phyloP scores from a whole-genome alignment of 306 rosid genomes.

The Macrotyloma uniflorum region DNA sequence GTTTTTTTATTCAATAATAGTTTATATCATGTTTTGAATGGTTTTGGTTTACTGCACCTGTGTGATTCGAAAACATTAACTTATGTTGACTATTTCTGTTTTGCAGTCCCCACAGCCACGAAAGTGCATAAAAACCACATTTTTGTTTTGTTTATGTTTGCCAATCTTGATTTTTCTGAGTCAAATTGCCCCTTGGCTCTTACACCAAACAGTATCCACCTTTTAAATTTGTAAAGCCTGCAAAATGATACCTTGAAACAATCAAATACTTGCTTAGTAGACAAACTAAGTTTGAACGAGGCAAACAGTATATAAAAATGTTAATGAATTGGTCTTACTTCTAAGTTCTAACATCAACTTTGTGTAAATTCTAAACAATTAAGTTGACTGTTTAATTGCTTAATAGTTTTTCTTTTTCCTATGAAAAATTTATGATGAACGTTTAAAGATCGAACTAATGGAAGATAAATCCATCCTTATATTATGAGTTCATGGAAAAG shows the following conservation, averaged over 20 bases:
- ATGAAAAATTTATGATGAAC: neutral
- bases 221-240: neutral
- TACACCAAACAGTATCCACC: neutral
- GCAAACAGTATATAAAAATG: neutral
- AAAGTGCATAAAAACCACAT: neutral
- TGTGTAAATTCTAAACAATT: neutral
- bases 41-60: neutral
- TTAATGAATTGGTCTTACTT: neutral
- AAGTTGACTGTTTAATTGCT: neutral
- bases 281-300: neutral
- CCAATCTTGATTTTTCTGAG: slow-evolving; percentile 36
- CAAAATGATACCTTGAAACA: slow-evolving; percentile 14
- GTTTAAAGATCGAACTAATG: neutral
- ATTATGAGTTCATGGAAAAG: too few species aligned
- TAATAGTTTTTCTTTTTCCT: neutral
- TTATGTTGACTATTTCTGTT: slow-evolving; percentile 35
- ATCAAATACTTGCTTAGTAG: slow-evolving; percentile 6
- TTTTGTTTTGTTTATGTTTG: slow-evolving; percentile 5
- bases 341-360: neutral
- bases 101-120: slow-evolving; percentile 11
- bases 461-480: too few species aligned
- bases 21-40: neutral
- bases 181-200: slow-evolving; percentile 11
- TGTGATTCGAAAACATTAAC: neutral
- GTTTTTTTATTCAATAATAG: neutral